These are phyloP conservation scores for Dimocarpus longan DNA, from an alignment of 345 rosid genomes.

Conservation along the genomic window DNA sequence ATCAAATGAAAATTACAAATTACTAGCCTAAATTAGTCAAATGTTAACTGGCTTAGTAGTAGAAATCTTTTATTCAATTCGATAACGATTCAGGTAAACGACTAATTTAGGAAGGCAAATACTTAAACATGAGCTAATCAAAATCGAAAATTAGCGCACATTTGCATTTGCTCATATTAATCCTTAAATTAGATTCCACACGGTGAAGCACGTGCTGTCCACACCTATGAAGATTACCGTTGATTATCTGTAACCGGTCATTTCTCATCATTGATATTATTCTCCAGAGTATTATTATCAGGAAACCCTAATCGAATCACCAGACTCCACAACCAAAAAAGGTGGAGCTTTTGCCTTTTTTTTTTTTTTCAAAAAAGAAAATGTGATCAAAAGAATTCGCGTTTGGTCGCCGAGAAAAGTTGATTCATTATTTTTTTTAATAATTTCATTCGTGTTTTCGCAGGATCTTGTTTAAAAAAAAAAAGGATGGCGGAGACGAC, in stretches of 20 bases:
- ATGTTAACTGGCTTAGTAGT: too few relatives aligned
- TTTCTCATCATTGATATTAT: background rate
- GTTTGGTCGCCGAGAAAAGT: background rate
- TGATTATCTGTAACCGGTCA: background rate
- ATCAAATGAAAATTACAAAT: too few relatives aligned
- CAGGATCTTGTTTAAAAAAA: background rate
- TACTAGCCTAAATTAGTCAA: too few relatives aligned
- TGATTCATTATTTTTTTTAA: too few relatives aligned
- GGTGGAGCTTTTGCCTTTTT: constrained; percentile 15
- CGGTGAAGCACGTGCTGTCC: constrained; percentile 7
- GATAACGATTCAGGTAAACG: too few relatives aligned
- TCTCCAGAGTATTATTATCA: background rate
- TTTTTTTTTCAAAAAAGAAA: background rate
- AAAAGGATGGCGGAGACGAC: constrained; percentile 58
- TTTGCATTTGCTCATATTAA: too few relatives aligned
- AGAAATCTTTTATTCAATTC: too few relatives aligned
- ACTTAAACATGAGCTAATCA: too few relatives aligned
- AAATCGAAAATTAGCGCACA: too few relatives aligned
- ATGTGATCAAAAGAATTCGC: background rate
- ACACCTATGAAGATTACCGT: background rate
- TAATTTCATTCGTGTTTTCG: constrained; percentile 8
- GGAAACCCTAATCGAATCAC: constrained; percentile 26
- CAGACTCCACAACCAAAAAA: background rate
- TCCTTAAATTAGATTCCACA: background rate
- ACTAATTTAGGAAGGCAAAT: too few relatives aligned